These are phyloP conservation scores for Simmondsia chinensis DNA, from an alignment of 148 eudicot species.

Conservation along the genomic window DNA sequence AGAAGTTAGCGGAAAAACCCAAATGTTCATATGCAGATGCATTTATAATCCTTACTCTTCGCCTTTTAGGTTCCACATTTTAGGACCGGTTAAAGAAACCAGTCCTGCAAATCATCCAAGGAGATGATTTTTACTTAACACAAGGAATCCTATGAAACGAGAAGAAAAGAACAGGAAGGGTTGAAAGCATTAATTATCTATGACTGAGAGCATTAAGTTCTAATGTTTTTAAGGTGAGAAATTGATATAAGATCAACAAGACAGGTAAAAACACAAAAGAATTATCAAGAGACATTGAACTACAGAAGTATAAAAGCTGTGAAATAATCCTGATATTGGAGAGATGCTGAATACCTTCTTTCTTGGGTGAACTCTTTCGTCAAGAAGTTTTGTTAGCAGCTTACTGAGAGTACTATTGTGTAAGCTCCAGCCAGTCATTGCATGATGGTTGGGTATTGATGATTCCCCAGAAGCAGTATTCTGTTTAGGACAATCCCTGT, in stretches of 20 bases:
- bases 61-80: no score
- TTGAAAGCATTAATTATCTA: no score
- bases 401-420: constrained; percentile 18
- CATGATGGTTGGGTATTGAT: constrained; percentile 28
- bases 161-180: no score
- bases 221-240: no score
- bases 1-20: constrained; percentile 2
- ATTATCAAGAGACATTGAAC: no score
- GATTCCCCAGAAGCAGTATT: constrained; percentile 20
- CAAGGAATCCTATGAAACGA: no score
- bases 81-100: no score
- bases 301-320: not conserved
- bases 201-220: no score
- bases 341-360: constrained; percentile 33
- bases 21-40: not conserved
- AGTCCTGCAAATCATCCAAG: no score
- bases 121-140: no score
- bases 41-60: not conserved
- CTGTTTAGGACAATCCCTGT: constrained; percentile 18
- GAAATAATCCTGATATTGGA: not conserved
- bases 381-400: constrained; percentile 39
- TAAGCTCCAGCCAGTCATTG: constrained; percentile 12
- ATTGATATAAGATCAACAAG: no score
- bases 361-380: constrained; percentile 39
- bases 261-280: no score